Conservation (phyloP, 805 yeast genomes). For the Kluyveromyces aestuarii region DNA sequence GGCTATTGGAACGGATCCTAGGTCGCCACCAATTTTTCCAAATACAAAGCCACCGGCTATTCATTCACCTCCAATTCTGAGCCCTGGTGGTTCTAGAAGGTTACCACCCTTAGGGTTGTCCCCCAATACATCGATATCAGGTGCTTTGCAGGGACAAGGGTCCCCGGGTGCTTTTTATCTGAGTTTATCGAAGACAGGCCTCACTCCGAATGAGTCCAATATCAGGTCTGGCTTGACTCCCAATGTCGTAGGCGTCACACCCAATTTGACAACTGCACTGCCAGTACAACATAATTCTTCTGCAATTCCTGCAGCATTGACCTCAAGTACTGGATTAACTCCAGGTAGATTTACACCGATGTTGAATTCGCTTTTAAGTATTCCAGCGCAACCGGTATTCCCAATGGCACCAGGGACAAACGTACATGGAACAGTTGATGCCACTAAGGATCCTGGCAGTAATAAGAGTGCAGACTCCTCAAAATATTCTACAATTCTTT, state of each 20-base stretch:
- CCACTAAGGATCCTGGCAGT: slow-evolving; percentile 10
- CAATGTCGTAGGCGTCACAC: background rate
- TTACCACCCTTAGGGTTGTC: slow-evolving; percentile 35
- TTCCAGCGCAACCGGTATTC: background rate
- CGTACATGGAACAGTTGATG: background rate
- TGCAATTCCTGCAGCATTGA: slow-evolving; percentile 3
- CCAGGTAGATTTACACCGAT: slow-evolving; percentile 1
- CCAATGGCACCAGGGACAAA: background rate
- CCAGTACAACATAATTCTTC: background rate
- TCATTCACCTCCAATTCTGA: slow-evolving; percentile 36
- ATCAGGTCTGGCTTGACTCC: slow-evolving; percentile 68
- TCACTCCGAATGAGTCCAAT: slow-evolving; percentile 70
- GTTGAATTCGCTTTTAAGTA: background rate
- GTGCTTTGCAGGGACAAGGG: background rate
- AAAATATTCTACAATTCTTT: slow-evolving; percentile 7
- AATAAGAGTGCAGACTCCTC: slow-evolving; percentile 8
- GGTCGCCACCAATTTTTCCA: slow-evolving; percentile 11
- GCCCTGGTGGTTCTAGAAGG: slow-evolving; percentile 50
- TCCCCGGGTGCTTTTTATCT: slow-evolving; percentile 12
- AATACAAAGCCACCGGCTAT: slow-evolving; percentile 20
- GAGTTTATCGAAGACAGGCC: slow-evolving; percentile 38
- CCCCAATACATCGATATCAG: slow-evolving; percentile 5
- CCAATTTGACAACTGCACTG: background rate
- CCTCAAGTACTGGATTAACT: background rate
- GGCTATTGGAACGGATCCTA: background rate